Evolutionary conservation across 2,329 filamentous ascomycete genomes (phyloP), one percentile per base, ranked within the genome.

Genomic region (Exophiala xenobiotica): DNA sequence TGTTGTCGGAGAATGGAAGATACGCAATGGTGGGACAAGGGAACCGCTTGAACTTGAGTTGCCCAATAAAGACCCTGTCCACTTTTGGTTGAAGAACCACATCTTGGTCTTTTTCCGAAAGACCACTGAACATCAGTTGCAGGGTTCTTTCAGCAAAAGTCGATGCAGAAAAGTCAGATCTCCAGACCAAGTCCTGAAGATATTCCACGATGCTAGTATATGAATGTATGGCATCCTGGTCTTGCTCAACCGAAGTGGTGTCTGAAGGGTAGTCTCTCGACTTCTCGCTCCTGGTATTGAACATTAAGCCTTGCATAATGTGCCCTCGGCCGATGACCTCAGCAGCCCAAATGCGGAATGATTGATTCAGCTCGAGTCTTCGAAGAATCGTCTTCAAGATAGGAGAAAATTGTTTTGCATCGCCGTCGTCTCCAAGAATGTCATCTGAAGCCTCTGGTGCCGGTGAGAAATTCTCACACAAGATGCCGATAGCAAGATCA

Each of bases 311-410:
- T 22, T 83, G 88, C 12, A 87, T 80, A 31, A 86, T 84, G 69
- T 91, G 97, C 0, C 89, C 85, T 65, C 90, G 82, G 6, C 95
- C 93, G 38, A 97, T 76, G 2, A 91, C 86, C 56, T 86, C 81
- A 2, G 88, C 91, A 38, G 88, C 87, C 95, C 95, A 99, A 1
- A 88, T 74, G 1, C 90, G 73, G 65, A 93, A 96, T 12, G 82
- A 79, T 20, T 80, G 73, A 49, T 83, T 87, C 12, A 86, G 74
- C 1, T 79, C 72, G 29, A 78, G 74, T n/a, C 80, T 76, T 51
- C 80, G 77, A 60, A 90, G 87, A 35, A 87, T 90, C 64, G 85
- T 84, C 85, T 87, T 93, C 0, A 96, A 77, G 14, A 83, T 80
- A 9, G 83, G 74, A 2, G 83, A 81, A 63, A 85, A 82, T 1